These are phyloP conservation scores for Wickerhamiella musiphila DNA, from an alignment of 805 yeast genomes.

Conservation along the genomic window DNA sequence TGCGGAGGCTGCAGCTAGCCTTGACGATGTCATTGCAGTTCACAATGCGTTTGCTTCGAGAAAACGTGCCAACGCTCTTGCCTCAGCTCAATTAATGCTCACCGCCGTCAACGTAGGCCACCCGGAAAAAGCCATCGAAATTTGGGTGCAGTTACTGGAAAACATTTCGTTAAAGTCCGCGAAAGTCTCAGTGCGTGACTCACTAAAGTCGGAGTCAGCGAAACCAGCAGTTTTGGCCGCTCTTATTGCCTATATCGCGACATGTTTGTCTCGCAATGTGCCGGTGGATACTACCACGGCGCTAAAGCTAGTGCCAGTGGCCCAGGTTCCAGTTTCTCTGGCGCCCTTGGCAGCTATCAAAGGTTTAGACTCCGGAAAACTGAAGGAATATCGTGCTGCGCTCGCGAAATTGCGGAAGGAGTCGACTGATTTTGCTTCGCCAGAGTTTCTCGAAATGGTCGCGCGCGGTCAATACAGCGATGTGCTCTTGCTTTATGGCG, in stretches of 20 bases:
- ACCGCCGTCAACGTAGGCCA: constrained; percentile 12
- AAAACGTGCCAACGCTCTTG: constrained; percentile 4
- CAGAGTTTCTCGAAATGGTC: constrained; percentile 12
- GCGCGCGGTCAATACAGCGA: constrained; percentile 15
- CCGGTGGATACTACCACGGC: constrained; percentile 16
- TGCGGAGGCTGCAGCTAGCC: too few relatives aligned
- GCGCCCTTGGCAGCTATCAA: constrained; percentile 6
- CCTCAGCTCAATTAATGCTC: constrained; percentile 14
- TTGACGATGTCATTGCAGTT: too few relatives aligned
- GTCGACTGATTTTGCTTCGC: constrained; percentile 10
- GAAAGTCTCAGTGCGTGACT: constrained; percentile 10
- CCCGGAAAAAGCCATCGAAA: constrained; percentile 17
- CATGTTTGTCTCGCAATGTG: constrained; percentile 8
- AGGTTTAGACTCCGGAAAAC: constrained; percentile 1
- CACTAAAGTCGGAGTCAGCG: too few relatives aligned
- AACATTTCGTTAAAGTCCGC: constrained; percentile 9
- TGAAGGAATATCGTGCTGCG: constrained; percentile 8
- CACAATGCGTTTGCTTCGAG: constrained; percentile 4
- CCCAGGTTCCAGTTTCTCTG: constrained; percentile 12
- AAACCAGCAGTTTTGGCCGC: constrained; percentile 20
- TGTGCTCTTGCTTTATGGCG: constrained; percentile 14
- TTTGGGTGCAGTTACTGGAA: constrained; percentile 22
- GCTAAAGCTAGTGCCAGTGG: constrained; percentile 17
- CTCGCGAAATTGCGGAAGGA: constrained; percentile 9
- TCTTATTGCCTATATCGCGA: constrained; percentile 18